Evolutionary conservation across 192 early-diverging fungal genomes (phyloP).

Genomic region (Pilobolus umbonatus): DNA sequence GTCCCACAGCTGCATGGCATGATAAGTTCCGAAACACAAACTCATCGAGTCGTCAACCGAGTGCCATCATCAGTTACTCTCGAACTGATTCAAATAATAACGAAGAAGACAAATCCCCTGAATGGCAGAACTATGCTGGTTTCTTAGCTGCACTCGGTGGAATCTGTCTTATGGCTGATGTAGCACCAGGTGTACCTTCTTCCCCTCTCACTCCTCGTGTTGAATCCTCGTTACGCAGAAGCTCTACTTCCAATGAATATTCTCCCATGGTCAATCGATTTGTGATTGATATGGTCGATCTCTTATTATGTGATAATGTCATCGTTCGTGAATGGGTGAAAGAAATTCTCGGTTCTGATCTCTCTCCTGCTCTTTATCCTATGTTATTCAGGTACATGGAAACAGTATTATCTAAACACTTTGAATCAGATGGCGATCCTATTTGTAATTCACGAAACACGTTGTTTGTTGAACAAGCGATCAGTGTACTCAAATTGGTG

Average conservation of each 20-base stretch:
- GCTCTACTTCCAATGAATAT: conserved; percentile 14
- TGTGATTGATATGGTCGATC: conserved; percentile 66
- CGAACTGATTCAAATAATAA: conserved; percentile 2
- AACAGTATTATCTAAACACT: conserved; percentile 56
- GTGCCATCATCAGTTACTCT: conserved; percentile 1
- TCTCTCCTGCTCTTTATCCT: conserved; percentile 64
- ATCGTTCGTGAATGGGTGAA: conserved; percentile 74
- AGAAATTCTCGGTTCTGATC: conserved; percentile 72
- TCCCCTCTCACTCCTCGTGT: conserved; percentile 6
- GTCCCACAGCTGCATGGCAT: conserved; percentile 34
- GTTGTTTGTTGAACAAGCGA: conserved; percentile 71
- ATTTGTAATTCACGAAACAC: conserved; percentile 48
- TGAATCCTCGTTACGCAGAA: conserved; percentile 13
- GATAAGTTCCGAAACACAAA: conserved; percentile 22
- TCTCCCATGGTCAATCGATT: conserved; percentile 61
- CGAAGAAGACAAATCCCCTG: conserved; percentile 41
- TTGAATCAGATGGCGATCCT: conserved; percentile 56
- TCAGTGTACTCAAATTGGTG: conserved; percentile 66
- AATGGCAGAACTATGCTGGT: conserved; percentile 81
- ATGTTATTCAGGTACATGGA: conserved; percentile 59
- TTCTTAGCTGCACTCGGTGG: conserved; percentile 79
- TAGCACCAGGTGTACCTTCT: conserved; percentile 5
- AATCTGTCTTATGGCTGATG: conserved; percentile 48
- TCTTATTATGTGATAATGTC: conserved; percentile 71
- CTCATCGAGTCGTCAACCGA: conserved; percentile 20